These are phyloP conservation scores for Candida yuanshanica DNA, from an alignment of 805 yeast species.

Conservation along the genomic window DNA sequence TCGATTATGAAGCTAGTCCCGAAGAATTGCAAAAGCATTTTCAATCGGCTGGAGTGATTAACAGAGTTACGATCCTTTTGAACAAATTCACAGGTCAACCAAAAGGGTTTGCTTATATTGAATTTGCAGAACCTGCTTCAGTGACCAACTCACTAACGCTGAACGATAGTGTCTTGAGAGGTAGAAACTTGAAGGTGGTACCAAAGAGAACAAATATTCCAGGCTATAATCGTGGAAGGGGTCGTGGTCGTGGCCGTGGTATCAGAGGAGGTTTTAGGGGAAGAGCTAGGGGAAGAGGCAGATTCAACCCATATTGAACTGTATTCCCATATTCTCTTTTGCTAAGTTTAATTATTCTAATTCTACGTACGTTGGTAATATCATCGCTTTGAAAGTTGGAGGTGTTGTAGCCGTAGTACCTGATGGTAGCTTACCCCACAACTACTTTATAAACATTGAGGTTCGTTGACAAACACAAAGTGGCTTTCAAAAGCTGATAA, in stretches of 20 bases:
- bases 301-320: conserved; percentile 39
- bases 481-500: no score
- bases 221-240: conserved; percentile 46
- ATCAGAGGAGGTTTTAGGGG: conserved; percentile 35
- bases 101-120: conserved; percentile 83
- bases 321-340: neutral
- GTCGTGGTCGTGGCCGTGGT: conserved; percentile 48
- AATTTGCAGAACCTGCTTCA: conserved; percentile 62
- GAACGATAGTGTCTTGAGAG: conserved; percentile 62
- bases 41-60: conserved; percentile 62
- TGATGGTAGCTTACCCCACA: no score
- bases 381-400: no score
- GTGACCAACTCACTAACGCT: conserved; percentile 61
- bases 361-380: no score
- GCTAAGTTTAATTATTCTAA: no score
- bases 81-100: conserved; percentile 77
- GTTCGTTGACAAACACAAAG: no score
- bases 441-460: no score
- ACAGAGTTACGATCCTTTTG: conserved; percentile 71
- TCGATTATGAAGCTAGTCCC: conserved; percentile 74
- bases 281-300: conserved; percentile 40
- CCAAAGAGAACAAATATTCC: conserved; percentile 82
- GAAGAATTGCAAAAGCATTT: conserved; percentile 75
- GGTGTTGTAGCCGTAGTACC: no score
- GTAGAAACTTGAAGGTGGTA: conserved; percentile 64